Percentiles rank a stretch among this genome's conserved stretches.
phyloP scores from a whole-genome alignment of 2,329 filamentous ascomycete genomes.

The Verticillium nubilum region DNA sequence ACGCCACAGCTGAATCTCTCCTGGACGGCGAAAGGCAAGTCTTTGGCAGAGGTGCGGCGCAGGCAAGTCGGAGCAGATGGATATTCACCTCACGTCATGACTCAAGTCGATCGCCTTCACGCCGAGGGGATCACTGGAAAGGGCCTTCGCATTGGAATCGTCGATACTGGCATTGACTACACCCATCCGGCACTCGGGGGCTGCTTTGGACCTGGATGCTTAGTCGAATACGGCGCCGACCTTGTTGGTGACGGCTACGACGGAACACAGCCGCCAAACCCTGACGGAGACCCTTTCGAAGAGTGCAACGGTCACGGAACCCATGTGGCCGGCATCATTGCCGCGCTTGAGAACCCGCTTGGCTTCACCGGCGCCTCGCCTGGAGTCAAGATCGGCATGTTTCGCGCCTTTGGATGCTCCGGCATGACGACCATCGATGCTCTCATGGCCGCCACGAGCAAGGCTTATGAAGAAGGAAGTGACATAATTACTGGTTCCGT shows the following conservation, averaged over 20 bases:
- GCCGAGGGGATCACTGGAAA: conserved; percentile 41
- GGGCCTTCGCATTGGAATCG: conserved; percentile 45
- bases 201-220: conserved; percentile 38
- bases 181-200: conserved; percentile 39
- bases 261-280: conserved; percentile 20
- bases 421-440: conserved; percentile 27
- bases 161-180: conserved; percentile 44
- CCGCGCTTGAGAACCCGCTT: conserved; percentile 27
- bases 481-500: conserved; percentile 53
- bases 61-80: conserved; percentile 23
- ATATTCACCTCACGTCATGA: conserved; percentile 49
- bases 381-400: conserved; percentile 30
- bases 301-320: conserved; percentile 37
- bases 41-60: background rate
- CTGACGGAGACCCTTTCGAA: conserved; percentile 32
- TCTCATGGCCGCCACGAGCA: conserved; percentile 30
- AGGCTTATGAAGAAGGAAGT: conserved; percentile 31
- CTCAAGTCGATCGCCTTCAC: conserved; percentile 47
- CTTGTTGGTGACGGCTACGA: conserved; percentile 31
- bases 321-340: conserved; percentile 39
- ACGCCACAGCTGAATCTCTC: conserved; percentile 31
- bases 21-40: conserved; percentile 27
- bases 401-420: conserved; percentile 29
- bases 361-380: conserved; percentile 33
- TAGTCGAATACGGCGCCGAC: conserved; percentile 37